A percentile compares a stretch with the other conserved stretches of the same genome.
Evolutionary conservation across 2,329 filamentous ascomycete species (phyloP).

Genomic region (Fusarium albosuccineum): DNA sequence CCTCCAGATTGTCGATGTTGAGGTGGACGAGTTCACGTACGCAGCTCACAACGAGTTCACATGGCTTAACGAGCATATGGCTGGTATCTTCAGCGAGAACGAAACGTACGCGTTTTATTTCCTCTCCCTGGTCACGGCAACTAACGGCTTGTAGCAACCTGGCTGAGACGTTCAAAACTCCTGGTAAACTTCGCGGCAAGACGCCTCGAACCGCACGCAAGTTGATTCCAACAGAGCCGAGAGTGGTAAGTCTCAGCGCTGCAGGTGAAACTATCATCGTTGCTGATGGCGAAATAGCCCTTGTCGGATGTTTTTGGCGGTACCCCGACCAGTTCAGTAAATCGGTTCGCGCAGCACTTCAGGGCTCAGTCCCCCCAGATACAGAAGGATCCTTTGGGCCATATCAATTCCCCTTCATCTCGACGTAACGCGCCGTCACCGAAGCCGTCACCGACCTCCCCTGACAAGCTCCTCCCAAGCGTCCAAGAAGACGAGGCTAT

Average conservation of each 20-base stretch:
- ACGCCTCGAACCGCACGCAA: slow-evolving; percentile 81
- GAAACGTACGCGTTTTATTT: slow-evolving; percentile 73
- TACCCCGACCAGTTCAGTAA: slow-evolving; percentile 66
- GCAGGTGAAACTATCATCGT: neutral
- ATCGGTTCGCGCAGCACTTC: slow-evolving; percentile 65
- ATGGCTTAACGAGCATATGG: slow-evolving; percentile 99
- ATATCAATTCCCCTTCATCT: slow-evolving; percentile 51
- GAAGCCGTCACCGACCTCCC: slow-evolving; percentile 39
- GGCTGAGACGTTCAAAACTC: slow-evolving; percentile 95
- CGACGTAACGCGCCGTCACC: slow-evolving; percentile 51
- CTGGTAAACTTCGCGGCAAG: slow-evolving; percentile 84
- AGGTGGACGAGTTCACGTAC: slow-evolving; percentile 93
- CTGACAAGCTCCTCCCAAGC: slow-evolving; percentile 15
- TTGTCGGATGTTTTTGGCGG: slow-evolving; percentile 71
- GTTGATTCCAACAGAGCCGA: slow-evolving; percentile 66
- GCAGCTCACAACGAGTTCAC: slow-evolving; percentile 94
- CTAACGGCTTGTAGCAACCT: slow-evolving; percentile 74
- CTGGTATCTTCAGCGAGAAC: slow-evolving; percentile 88
- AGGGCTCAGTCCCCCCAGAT: slow-evolving; percentile 68
- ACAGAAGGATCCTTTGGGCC: slow-evolving; percentile 57
- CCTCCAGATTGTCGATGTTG: slow-evolving; percentile 79
- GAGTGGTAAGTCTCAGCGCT: slow-evolving; percentile 68
- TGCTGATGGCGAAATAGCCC: slow-evolving; percentile 60
- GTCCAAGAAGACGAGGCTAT: slow-evolving; percentile 16
- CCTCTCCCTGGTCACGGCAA: slow-evolving; percentile 8